Base-by-base conservation (phyloP, 1,139 yeast genomes). In the Kurtzmaniella natalensis region DNA sequence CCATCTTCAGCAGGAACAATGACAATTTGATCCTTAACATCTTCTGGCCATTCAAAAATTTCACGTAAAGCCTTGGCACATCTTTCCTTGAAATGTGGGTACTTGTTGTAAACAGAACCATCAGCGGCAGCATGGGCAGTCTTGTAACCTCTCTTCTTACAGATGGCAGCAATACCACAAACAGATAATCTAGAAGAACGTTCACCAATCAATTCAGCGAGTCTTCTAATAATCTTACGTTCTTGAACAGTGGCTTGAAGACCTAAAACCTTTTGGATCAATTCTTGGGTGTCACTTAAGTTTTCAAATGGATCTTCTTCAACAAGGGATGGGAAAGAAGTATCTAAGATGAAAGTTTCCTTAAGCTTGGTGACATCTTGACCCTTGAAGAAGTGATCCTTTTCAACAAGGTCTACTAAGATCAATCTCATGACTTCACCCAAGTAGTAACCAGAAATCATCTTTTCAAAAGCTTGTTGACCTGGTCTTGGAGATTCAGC, bases 1-100 rank as follows among this genome's bases (percentile, higher is more conserved):
- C 98, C 98, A 66, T 92, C 98, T 64, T 89, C 96, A 44, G 98
- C 97, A 37, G 89, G 83, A 28, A 84, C 85, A 50, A 89, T 76
- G 44, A 70, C 62, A 53, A 92, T 78, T 55, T 84, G 85, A 44
- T 80, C 78, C 43, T 64, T 55, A 31, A 71, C 64, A 36, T 63
- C 61, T 31, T 56, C 53, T 27, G 72, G 69, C 96, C 96, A 89
- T 46, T 73, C 92, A 57, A 88, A 86, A 47, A 92, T 85, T 55
- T 88, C 97, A 60, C 82, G 80, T 55, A 92, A 75, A 38, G 87
- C 96, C 55, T 76, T 72, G 34, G 94, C 94, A 27, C 95, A 95
- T 57, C 95, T 78, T 55, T 81, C 82, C 59, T 81, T 78, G 75
- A 92, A 92, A 39, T 80, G 81, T 33, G 98, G 98, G 68, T 92